Evolutionary conservation across 495 filamentous ascomycete genomes (phyloP).

Genomic region (Penicillium riverlandense): DNA sequence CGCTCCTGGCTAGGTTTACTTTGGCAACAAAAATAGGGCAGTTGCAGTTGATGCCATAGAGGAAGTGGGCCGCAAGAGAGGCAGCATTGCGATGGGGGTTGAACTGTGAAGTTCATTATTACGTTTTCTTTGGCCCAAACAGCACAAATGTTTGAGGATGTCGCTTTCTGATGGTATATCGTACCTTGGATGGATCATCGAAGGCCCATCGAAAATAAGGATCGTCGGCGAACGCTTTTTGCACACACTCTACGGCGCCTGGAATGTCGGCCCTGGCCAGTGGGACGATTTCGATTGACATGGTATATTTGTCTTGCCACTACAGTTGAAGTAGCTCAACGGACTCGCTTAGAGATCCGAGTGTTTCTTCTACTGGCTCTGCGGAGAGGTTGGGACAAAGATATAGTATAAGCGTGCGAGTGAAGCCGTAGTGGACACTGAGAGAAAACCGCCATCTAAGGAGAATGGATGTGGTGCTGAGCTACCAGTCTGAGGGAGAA

Average conservation of each 20-base stretch:
- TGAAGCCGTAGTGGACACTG: constrained; percentile 27
- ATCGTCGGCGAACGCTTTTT: constrained; percentile 56
- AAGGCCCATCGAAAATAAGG: constrained; percentile 61
- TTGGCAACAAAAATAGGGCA: constrained; percentile 60
- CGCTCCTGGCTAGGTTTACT: constrained; percentile 11
- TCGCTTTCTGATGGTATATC: neutral
- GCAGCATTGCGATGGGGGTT: constrained; percentile 49
- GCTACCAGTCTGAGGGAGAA: constrained; percentile 6
- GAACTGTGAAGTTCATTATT: constrained; percentile 31
- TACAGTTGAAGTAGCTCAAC: constrained; percentile 13
- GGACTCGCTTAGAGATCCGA: constrained; percentile 13
- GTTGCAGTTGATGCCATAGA: constrained; percentile 51
- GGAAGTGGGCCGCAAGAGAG: constrained; percentile 55
- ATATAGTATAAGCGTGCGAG: constrained; percentile 33
- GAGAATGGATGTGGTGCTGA: constrained; percentile 11
- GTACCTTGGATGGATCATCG: constrained; percentile 44
- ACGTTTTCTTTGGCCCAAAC: neutral
- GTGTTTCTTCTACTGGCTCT: constrained; percentile 28
- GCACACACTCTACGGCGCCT: constrained; percentile 49
- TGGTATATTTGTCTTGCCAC: constrained; percentile 22
- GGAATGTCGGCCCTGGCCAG: constrained; percentile 54
- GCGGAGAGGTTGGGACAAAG: constrained; percentile 28
- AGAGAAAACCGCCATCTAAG: constrained; percentile 34
- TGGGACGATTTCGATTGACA: constrained; percentile 50
- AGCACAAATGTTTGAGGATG: neutral